Base-by-base conservation (phyloP, 768 basidiomycete genomes). In the Gyrodon lividus region DNA sequence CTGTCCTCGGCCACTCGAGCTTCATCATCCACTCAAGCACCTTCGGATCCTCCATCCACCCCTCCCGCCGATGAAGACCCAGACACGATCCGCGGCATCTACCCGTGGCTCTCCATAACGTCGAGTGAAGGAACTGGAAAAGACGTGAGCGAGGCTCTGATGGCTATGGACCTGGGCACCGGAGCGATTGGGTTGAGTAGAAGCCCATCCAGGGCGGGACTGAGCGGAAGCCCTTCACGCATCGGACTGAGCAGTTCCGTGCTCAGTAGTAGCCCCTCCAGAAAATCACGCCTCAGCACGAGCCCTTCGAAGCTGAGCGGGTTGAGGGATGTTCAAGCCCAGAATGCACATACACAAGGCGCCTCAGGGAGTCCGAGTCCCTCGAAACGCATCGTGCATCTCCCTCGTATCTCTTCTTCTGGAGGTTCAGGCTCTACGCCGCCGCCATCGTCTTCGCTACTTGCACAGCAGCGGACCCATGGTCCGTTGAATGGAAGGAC, bases 131-230 rank as follows among this genome's bases (percentile, higher is more conserved):
- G 28, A 19, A 10, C n/a, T 30, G 46, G 47, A 42, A 56, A 54
- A 31, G 66, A 60, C 14, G 23, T 65, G 8, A 48, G 63, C 2
- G 59, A 68, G 22, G 61, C 69, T 16, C 58, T 77, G 26, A 76
- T 77, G 75, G 70, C 73, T 8, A 70, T 77, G 58, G 71, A 74
- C 43, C 50, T 67, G 9, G 52, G 50, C 42, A 48, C 54, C 3
- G 17, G 39, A 13, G 46, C 41, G 30, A 47, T 47, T 4, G 58
- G 39, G 6, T 16, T 57, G 46, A 69, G 62, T 41, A 48, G 59
- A 43, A 69, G 65, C 20, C 51, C 68, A 14, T 65, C 62, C 9
- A 60, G 52, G 41, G 48, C 14, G 6, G 59, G 52, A 38, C 50
- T 59, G 14, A 58, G 50, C 16, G 7, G 54, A 23, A 69, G 59